Conservation (phyloP, 371 early-diverging fungal genomes). For the Rhizopus arrhizus region DNA sequence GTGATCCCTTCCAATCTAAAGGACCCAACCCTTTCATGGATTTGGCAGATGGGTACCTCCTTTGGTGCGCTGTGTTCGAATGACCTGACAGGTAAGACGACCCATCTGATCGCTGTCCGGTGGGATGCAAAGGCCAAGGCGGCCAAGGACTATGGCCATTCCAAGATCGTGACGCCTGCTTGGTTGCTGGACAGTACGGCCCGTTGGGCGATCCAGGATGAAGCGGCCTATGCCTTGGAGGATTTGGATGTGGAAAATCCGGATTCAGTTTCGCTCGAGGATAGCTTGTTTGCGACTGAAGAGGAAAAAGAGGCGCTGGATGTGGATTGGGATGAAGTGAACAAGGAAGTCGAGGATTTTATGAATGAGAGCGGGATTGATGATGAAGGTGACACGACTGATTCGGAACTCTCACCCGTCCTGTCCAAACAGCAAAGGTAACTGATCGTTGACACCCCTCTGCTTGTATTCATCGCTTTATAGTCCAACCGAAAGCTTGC, state of each 20-base stretch:
- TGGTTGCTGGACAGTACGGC: slow-evolving; percentile 63
- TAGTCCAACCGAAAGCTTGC: slow-evolving; percentile 21
- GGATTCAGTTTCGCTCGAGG: slow-evolving; percentile 33
- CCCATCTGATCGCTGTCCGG: slow-evolving; percentile 81
- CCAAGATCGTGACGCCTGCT: slow-evolving; percentile 51
- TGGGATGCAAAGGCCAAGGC: slow-evolving; percentile 66
- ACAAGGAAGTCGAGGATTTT: slow-evolving; percentile 61
- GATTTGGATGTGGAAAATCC: slow-evolving; percentile 35
- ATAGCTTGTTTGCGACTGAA: slow-evolving; percentile 17
- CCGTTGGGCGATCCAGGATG: slow-evolving; percentile 59
- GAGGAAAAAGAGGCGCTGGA: slow-evolving; percentile 49
- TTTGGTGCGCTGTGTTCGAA: slow-evolving; percentile 73
- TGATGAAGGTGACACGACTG: slow-evolving; percentile 48
- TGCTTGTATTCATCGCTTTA: slow-evolving; percentile 6
- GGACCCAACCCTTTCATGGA: slow-evolving; percentile 55
- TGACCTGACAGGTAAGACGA: slow-evolving; percentile 61
- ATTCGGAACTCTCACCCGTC: slow-evolving; percentile 18
- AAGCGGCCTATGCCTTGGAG: slow-evolving; percentile 49
- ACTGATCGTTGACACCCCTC: slow-evolving; percentile 16
- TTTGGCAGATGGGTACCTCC: slow-evolving; percentile 70
- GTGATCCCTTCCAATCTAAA: slow-evolving; percentile 52
- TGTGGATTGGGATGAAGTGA: slow-evolving; percentile 60
- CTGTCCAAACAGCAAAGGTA: slow-evolving; percentile 21
- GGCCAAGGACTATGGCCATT: slow-evolving; percentile 37
- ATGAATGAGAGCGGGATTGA: slow-evolving; percentile 63